Percentiles rank a stretch among this genome's conserved stretches.
phyloP scores from a whole-genome alignment of 768 basidiomycete genomes.

The Cystobasidium ongulense region DNA sequence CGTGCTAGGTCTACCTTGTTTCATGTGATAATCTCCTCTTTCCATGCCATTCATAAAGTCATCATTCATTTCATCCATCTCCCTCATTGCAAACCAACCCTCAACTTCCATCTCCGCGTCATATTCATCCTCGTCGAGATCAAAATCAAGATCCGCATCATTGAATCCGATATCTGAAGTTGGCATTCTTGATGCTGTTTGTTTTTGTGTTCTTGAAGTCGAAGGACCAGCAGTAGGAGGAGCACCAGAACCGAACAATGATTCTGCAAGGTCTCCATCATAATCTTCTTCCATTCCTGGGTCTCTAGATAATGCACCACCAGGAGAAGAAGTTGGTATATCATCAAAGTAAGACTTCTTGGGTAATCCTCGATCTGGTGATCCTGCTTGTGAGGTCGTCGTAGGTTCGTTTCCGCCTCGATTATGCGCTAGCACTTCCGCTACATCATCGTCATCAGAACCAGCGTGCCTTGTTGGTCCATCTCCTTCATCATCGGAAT shows the following conservation, averaged over 20 bases:
- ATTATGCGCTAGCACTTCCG: background rate
- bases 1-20: background rate
- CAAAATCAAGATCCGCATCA: constrained; percentile 34
- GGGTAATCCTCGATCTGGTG: background rate
- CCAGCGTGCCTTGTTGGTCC: background rate
- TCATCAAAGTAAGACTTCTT: constrained; percentile 27
- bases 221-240: background rate
- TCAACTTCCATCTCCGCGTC: constrained; percentile 49
- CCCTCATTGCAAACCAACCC: constrained; percentile 32
- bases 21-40: too few species aligned
- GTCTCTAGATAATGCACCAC: constrained; percentile 16
- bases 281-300: constrained; percentile 44
- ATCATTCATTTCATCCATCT: background rate
- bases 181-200: background rate
- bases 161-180: constrained; percentile 24
- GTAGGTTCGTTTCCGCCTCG: background rate
- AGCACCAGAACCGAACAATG: constrained; percentile 1
- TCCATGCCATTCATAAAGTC: background rate
- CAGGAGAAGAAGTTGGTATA: constrained; percentile 32
- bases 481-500: background rate
- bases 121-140: constrained; percentile 49
- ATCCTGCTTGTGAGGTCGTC: background rate
- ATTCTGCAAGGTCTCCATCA: background rate
- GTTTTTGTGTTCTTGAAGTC: background rate
- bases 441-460: background rate